Conservation (phyloP, 805 yeast genomes). For the Maudiozyma saulgeensis region DNA sequence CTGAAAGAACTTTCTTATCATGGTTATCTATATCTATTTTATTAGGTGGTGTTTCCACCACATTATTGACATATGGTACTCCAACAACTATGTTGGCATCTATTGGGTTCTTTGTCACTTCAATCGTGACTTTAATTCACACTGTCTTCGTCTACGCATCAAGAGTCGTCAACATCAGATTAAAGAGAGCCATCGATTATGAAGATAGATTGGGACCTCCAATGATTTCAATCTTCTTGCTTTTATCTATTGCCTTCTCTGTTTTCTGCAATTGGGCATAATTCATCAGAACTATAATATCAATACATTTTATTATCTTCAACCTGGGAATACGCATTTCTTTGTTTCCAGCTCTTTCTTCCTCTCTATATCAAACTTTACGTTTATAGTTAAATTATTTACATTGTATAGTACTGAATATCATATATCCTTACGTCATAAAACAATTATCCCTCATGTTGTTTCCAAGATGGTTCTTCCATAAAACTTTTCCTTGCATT, state of each 20-base stretch:
- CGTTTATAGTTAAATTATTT: too few relatives aligned
- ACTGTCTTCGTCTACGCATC: slow-evolving; percentile 66
- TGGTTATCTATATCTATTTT: slow-evolving; percentile 91
- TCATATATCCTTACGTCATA: neutral
- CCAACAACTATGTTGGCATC: slow-evolving; percentile 68
- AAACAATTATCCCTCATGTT: neutral
- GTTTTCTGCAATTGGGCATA: slow-evolving; percentile 35
- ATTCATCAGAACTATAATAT: neutral
- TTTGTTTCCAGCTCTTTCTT: neutral
- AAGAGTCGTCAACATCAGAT: slow-evolving; percentile 76
- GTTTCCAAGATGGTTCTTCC: too few relatives aligned
- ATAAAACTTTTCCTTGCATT: too few relatives aligned
- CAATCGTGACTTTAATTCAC: slow-evolving; percentile 63
- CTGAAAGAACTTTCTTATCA: slow-evolving; percentile 86
- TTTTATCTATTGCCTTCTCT: slow-evolving; percentile 55
- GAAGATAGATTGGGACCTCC: slow-evolving; percentile 86
- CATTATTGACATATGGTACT: slow-evolving; percentile 79
- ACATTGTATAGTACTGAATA: neutral
- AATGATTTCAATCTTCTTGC: slow-evolving; percentile 64
- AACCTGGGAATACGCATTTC: too few relatives aligned
- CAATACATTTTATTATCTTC: neutral
- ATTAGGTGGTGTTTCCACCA: slow-evolving; percentile 80
- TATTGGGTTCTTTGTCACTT: slow-evolving; percentile 74
- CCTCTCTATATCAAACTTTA: neutral
- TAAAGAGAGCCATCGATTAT: slow-evolving; percentile 72